Conservation (phyloP, 2,329 filamentous ascomycete genomes). For the Neospermospora avenae region DNA sequence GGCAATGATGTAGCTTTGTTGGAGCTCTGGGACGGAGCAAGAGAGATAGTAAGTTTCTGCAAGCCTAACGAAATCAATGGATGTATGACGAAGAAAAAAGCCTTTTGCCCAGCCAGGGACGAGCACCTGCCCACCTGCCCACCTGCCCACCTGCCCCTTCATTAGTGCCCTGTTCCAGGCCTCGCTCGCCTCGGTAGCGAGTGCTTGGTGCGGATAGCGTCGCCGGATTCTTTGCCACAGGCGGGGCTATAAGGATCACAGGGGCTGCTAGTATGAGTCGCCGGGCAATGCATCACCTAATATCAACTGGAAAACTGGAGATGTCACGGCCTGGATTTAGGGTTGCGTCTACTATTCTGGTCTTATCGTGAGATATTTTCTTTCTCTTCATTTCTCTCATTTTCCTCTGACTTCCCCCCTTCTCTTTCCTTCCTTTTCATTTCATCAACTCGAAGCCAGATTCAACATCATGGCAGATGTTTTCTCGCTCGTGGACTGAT, state of each 20-base stretch:
- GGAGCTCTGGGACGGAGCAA: neutral
- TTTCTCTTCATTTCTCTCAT: neutral
- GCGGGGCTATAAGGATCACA: neutral
- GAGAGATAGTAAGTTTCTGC: neutral
- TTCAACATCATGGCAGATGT: neutral
- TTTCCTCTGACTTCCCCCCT: too few species aligned
- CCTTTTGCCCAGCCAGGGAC: neutral
- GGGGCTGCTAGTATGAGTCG: neutral
- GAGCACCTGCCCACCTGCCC: too few species aligned
- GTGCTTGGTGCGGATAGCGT: neutral
- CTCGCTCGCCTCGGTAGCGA: neutral
- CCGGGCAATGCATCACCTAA: neutral
- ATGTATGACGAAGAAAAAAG: neutral
- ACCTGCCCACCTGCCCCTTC: too few species aligned
- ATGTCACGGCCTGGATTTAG: neutral
- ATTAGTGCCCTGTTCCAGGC: neutral
- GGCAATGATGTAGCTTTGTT: too few species aligned
- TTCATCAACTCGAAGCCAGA: neutral
- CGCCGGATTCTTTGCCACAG: neutral
- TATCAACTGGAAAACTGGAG: neutral
- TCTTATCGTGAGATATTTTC: slow-evolving; percentile 2
- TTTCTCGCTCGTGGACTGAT: neutral
- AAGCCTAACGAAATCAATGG: neutral
- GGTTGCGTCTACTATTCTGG: neutral
- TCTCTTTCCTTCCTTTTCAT: too few species aligned